A percentile compares a stretch with the other conserved stretches of the same genome.
These are phyloP conservation scores for Aspergillus avenaceus DNA, from an alignment of 495 filamentous ascomycete genomes.

Conservation along the genomic window DNA sequence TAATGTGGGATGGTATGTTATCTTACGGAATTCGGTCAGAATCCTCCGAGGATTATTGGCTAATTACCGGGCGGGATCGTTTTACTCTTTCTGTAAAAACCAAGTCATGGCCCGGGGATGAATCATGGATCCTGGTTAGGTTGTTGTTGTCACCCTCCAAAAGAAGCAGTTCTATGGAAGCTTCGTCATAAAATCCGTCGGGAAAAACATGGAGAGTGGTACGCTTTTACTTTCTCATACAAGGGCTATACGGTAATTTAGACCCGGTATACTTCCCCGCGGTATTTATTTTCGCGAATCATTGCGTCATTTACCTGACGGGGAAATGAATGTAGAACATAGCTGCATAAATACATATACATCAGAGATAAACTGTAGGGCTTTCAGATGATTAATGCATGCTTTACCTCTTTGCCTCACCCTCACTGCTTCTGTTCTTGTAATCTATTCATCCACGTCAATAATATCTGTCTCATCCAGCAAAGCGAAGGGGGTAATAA, in stretches of 20 bases:
- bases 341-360: background rate
- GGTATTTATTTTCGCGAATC: background rate
- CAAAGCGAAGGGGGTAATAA: no score
- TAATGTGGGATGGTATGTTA: background rate
- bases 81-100: background rate
- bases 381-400: background rate
- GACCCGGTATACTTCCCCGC: background rate
- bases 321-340: background rate
- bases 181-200: background rate
- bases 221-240: background rate
- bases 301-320: background rate
- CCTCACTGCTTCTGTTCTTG: background rate
- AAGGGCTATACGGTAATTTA: background rate
- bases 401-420: background rate
- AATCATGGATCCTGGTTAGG: no score
- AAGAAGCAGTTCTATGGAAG: background rate
- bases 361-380: background rate
- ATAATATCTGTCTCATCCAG: background rate
- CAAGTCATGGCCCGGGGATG: no score
- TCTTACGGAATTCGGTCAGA: background rate
- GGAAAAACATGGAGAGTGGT: background rate
- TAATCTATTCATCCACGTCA: background rate
- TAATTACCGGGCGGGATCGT: background rate
- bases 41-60: constrained; percentile 1
- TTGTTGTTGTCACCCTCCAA: no score